Conservation (phyloP, 163 green algal genomes). For the Chlamydomonas reinhardtii region DNA sequence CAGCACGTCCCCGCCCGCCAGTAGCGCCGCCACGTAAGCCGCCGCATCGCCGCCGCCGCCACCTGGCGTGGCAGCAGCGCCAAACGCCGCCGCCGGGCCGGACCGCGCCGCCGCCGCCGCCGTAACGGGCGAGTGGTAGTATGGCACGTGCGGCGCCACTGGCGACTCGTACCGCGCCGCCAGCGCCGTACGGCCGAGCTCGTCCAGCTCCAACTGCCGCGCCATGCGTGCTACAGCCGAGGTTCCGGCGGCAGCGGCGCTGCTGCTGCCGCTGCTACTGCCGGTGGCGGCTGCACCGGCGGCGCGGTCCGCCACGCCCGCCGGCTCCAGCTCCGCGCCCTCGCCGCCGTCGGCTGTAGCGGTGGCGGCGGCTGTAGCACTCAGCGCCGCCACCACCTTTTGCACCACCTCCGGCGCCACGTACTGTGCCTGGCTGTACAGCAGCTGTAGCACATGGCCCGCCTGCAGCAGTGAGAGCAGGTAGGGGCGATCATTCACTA, state of each 20-base stretch:
- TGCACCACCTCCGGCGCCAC: background rate
- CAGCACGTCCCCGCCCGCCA: conserved; percentile 21
- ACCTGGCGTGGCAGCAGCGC: background rate
- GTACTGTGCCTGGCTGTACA: conserved; percentile 21
- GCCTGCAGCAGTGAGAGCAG: too few species aligned
- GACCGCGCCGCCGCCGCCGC: background rate
- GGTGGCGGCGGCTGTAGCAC: background rate
- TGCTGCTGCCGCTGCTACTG: background rate
- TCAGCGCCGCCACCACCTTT: background rate
- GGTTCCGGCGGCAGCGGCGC: too few species aligned
- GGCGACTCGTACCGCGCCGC: conserved; percentile 15
- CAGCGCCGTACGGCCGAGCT: background rate
- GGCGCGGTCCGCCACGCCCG: too few species aligned
- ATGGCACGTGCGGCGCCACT: background rate
- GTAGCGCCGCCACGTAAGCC: conserved; percentile 30
- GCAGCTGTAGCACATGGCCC: conserved; percentile 32
- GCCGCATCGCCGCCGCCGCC: background rate
- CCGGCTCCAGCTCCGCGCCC: background rate
- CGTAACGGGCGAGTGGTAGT: too few species aligned
- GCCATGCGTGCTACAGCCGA: background rate
- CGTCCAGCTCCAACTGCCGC: background rate
- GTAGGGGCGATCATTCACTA: too few species aligned
- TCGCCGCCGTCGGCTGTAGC: background rate
- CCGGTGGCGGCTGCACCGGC: background rate
- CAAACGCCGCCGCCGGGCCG: background rate